Evolutionary conservation across 768 basidiomycete genomes (phyloP), one percentile per base, ranked within the genome.

Genomic region (Tylopilus cervinicoccineus): DNA sequence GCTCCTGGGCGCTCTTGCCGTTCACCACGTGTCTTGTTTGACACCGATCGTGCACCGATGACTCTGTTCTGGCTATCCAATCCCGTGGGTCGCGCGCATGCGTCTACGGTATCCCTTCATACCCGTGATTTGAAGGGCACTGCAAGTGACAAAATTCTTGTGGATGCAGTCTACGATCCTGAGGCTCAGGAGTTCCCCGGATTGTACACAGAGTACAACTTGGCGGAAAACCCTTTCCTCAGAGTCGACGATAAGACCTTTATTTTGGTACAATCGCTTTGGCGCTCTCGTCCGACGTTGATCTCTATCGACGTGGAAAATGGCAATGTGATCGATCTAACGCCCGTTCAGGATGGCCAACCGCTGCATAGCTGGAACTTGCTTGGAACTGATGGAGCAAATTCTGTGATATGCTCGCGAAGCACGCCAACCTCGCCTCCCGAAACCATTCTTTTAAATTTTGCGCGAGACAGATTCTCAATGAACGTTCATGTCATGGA

Each of bases 21-120:
- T 12, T 85, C 83, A 1, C 81, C 86, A 0, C 79, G 83, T 10
- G 59, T 80, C 31, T 53, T 75, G 16, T 56, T 53, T 1, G 50
- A 63, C 13, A 50, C 52, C 0, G 55, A 61, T 22, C 56, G 58
- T 0, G 57, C 56, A 5, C 54, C 64, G 2, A 58, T 5, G 4
- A 37, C 36, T 19, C 55, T 84, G 8, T 62, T 81, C 37, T 87
- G 79, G 76, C 56, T 87, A 10, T 74, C 82, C 7, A 76, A 74
- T 53, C 62, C 69, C 2, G 62, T 72, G 2, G 83, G 83, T 0
- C 84, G 84, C 5, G 68, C 83, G 0, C 86, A 88, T 47, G 70
- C 75, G 10, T 77, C 79, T 0, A 79, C 81, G 6, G 70, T 77
- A 0, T 64, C 73, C 1, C 63, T 88, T 0, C 75, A 82, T 53